A percentile compares a stretch with the other conserved stretches of the same genome.
These are phyloP conservation scores for Myochromella boudieri DNA, from an alignment of 768 basidiomycete genomes.

Conservation along the genomic window DNA sequence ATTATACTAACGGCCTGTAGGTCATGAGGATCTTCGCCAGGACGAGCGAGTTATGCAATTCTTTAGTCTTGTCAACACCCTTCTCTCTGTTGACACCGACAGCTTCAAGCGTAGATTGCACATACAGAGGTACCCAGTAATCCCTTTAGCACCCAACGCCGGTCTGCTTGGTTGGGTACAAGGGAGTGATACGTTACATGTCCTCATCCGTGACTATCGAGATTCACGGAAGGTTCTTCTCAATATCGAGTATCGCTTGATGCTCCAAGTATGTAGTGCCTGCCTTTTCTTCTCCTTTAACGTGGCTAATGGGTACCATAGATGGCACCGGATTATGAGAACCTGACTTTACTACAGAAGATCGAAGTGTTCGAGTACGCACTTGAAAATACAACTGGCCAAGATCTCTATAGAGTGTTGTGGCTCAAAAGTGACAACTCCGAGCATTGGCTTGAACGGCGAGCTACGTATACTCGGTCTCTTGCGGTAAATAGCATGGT, in stretches of 20 bases:
- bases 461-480: conserved; percentile 93
- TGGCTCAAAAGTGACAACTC: conserved; percentile 97
- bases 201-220: conserved; percentile 93
- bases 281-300: background rate
- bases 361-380: conserved; percentile 99
- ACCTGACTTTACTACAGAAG: conserved; percentile 90
- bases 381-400: conserved; percentile 96
- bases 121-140: conserved; percentile 91
- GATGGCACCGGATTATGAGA: conserved; percentile 99
- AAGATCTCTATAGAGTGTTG: conserved; percentile 93
- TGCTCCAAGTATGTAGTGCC: conserved; percentile 77
- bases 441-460: conserved; percentile 96
- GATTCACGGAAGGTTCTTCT: conserved; percentile 95
- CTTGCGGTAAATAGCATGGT: conserved; percentile 98
- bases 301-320: conserved; percentile 28
- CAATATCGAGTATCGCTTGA: conserved; percentile 98
- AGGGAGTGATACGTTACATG: conserved; percentile 93
- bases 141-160: conserved; percentile 92
- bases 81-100: conserved; percentile 88
- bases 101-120: conserved; percentile 96
- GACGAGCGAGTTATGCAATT: conserved; percentile 99
- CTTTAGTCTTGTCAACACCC: conserved; percentile 94
- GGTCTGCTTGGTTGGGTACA: conserved; percentile 95
- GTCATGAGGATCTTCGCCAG: conserved; percentile 98
- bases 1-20: conserved; percentile 35